Evolutionary conservation across 2,329 filamentous ascomycete genomes (phyloP), one percentile per base, ranked within the genome.

Genomic region (Beauveria sp.): DNA sequence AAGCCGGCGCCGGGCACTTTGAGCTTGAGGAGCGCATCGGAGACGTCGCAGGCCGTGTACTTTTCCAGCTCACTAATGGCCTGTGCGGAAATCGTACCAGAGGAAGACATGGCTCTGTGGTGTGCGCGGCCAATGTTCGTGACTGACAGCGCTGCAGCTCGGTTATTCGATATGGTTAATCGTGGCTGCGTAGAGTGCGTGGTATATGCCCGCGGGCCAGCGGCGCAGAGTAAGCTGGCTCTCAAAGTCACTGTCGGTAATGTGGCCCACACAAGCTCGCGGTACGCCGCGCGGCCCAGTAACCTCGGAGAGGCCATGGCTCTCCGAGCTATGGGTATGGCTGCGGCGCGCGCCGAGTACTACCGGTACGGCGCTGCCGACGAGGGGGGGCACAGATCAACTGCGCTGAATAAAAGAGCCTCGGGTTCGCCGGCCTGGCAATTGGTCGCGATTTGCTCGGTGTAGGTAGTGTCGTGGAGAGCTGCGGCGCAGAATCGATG

Each of bases 21-120:
- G 53, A 92, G 79, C 68, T 87, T 89, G 60, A 90, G 79, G 2
- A 92, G 80, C 6, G 87, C 88, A 71, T 92, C 89, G 12, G 88
- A 89, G 63, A 91, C 77, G 79, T 90, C 79, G 70, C 79, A 81
- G 43, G 79, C 77, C 20, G 73, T 74, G 66, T 79, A 80, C 43
- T 71, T 66, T 61, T 66, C 67, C 26, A 77, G 73, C 59, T 66
- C 63, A 58, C 68, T 63, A 59, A 68, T 20, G 40, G 66, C 64
- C 55, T 67, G 64, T 59, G 66, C 55, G 56, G 62, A 61, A 50
- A 67, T 63, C 7, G 44, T 26, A 37, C 34, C 16, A 28, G 62
- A 16, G n/a, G 51, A 44, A 24, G 57, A 50, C 65, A 66, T 66
- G 46, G 44, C 53, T 26, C 37, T 24, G 4, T 30, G 5, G 56